Percentiles rank a stretch among this genome's conserved stretches.
phyloP scores from a whole-genome alignment of 345 rosid genomes.

The Ceriops zippeliana region DNA sequence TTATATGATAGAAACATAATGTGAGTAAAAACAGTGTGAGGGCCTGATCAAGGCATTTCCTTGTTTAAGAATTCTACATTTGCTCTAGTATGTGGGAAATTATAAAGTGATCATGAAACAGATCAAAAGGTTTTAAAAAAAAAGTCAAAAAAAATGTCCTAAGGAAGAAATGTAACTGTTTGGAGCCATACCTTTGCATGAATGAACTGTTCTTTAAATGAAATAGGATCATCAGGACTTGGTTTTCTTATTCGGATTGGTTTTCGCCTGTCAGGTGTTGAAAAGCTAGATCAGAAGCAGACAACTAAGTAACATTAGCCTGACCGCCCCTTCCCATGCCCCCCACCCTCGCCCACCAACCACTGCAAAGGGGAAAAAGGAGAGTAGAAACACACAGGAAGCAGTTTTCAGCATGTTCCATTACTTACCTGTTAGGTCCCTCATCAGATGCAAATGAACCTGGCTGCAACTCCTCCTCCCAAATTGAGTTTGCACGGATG shows the following conservation, averaged over 20 bases:
- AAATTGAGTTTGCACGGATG: conserved; percentile 58
- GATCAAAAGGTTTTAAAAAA: not conserved
- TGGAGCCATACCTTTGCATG: conserved; percentile 57
- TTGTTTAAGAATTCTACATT: too few relatives aligned
- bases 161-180: not conserved
- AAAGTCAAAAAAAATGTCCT: not conserved
- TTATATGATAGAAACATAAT: too few relatives aligned
- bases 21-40: too few relatives aligned
- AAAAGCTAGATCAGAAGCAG: conserved; percentile 34
- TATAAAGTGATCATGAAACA: not conserved
- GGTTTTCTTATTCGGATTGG: conserved; percentile 55
- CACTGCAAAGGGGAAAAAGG: not conserved
- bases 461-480: conserved; percentile 64
- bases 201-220: conserved; percentile 71
- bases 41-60: too few relatives aligned
- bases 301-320: conserved; percentile 16
- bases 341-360: too few relatives aligned
- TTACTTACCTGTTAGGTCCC: conserved; percentile 45
- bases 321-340: not conserved
- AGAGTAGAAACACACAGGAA: conserved; percentile 8
- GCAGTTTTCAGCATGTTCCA: conserved; percentile 11
- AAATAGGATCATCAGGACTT: conserved; percentile 45
- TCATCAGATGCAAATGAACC: conserved; percentile 26
- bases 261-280: conserved; percentile 42
- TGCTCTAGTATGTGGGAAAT: not conserved